Conservation (phyloP, 2,329 filamentous ascomycete genomes). For the Hypoxylon sp. region DNA sequence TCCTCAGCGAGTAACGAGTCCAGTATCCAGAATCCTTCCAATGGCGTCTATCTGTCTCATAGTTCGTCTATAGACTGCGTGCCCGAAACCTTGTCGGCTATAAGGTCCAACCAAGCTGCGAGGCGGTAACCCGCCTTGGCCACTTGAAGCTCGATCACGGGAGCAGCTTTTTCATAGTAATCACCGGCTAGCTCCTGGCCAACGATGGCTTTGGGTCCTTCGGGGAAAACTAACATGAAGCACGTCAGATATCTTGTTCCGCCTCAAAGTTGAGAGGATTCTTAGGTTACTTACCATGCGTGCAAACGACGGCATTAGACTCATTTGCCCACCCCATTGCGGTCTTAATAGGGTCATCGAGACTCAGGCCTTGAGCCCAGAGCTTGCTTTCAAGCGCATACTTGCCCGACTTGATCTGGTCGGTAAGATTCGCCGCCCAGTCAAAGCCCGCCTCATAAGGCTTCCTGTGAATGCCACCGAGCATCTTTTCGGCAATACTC, state of each 20-base stretch:
- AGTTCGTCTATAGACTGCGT: constrained; percentile 51
- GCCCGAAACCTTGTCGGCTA: constrained; percentile 60
- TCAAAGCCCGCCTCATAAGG: constrained; percentile 65
- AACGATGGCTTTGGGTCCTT: constrained; percentile 70
- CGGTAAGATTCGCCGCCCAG: constrained; percentile 71
- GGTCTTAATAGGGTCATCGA: constrained; percentile 68
- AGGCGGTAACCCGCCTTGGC: constrained; percentile 79
- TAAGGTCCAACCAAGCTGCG: constrained; percentile 76
- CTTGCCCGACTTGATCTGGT: constrained; percentile 69
- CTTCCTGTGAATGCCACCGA: constrained; percentile 68
- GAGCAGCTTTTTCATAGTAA: constrained; percentile 76
- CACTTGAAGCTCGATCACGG: constrained; percentile 75
- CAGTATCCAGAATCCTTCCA: constrained; percentile 2
- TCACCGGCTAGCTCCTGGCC: constrained; percentile 73
- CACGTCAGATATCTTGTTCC: constrained; percentile 31
- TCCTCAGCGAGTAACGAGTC: background rate
- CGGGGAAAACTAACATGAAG: constrained; percentile 67
- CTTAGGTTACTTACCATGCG: constrained; percentile 65
- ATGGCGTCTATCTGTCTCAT: constrained; percentile 45
- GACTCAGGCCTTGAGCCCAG: constrained; percentile 72
- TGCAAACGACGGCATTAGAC: constrained; percentile 74
- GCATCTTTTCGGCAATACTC: constrained; percentile 75
- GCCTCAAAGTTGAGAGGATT: constrained; percentile 11
- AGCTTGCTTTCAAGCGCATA: constrained; percentile 64
- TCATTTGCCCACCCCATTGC: constrained; percentile 76